Conservation (phyloP, 106 monocot species). For the Dioscorea zingiberensis region DNA sequence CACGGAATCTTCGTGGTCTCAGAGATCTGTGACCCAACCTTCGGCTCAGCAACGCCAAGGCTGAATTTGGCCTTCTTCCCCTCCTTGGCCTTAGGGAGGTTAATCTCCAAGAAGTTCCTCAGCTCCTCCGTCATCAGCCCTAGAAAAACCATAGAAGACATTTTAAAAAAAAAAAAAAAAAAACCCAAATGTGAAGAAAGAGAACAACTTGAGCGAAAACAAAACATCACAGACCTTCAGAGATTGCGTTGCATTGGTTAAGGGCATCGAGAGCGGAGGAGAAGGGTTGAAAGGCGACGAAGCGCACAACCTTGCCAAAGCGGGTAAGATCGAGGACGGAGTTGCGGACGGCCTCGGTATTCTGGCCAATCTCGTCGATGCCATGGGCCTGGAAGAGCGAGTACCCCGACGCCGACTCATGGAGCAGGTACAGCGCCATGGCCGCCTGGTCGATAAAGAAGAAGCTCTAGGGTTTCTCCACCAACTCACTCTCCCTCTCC, state of each 20-base stretch:
- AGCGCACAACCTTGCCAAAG: constrained; percentile 75
- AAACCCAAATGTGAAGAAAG: no score
- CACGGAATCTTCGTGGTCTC: constrained; percentile 83
- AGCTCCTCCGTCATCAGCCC: constrained; percentile 87
- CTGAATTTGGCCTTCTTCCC: constrained; percentile 75
- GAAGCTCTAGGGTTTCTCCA: not conserved
- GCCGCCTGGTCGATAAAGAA: not conserved
- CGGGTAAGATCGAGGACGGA: constrained; percentile 71
- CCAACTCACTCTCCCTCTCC: no score
- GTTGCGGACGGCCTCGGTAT: constrained; percentile 63
- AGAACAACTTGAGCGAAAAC: not conserved
- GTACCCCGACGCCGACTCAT: constrained; percentile 81
- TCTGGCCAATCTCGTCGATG: constrained; percentile 91
- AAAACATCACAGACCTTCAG: constrained; percentile 44
- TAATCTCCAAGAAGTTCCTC: constrained; percentile 71
- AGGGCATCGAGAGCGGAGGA: constrained; percentile 86
- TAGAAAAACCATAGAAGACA: not conserved
- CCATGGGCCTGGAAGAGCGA: constrained; percentile 74
- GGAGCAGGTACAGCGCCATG: constrained; percentile 79
- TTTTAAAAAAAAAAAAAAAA: no score
- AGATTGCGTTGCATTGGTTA: constrained; percentile 91
- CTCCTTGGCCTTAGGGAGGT: constrained; percentile 69
- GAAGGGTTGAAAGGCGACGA: constrained; percentile 80
- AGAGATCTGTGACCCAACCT: constrained; percentile 77
- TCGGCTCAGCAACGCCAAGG: constrained; percentile 81